Evolutionary conservation across 2,329 filamentous ascomycete genomes (phyloP), one percentile per base, ranked within the genome.

Genomic region (Ascocoryne sarcoides): DNA sequence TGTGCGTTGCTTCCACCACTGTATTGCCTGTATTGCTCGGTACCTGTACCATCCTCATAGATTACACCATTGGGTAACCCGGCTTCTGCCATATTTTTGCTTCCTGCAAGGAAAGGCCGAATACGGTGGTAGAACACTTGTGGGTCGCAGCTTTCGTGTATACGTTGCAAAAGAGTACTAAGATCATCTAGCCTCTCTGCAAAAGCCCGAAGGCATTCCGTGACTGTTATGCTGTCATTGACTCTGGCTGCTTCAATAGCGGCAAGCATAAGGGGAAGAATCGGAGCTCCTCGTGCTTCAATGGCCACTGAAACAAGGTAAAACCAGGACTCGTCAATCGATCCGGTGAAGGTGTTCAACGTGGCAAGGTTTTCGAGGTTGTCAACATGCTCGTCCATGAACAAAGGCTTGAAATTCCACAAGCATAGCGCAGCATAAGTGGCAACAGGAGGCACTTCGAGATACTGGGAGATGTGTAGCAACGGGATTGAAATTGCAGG

Each of bases 301-400:
- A 98, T 95, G 47, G 90, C 92, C 3, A 95, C 85, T 0, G 88
- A 95, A 38, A 96, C 79, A 10, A 98, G 72, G 60, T 96, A 98
- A 60, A 98, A 98, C 92, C 92, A 98, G 47, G 92, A 95, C 65
- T 98, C 92, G 59, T 98, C 92, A 40, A 94, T 70, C 5, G 88
- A 89, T 37, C 92, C 92, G 12, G 92, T 96, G 58, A 95, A 93
- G 12, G 92, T 95, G 55, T 80, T 78, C 45, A 96, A 71, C 2
- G 86, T 92, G 30, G 86, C 80, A 41, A 98, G 73, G 55, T 98
- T 96, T 57, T 92, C 82, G 33, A 96, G 72, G 48, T 79, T 78
- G 57, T 93, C 86, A 42, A 92, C 77, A 26, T 76, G 74, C 61
- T 95, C 89, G 47, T 86, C 77, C 44, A 79, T 66, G 58, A 96